phyloP scores from a whole-genome alignment of 2,329 filamentous ascomycete genomes.

The Xenoacremonium recifei region DNA sequence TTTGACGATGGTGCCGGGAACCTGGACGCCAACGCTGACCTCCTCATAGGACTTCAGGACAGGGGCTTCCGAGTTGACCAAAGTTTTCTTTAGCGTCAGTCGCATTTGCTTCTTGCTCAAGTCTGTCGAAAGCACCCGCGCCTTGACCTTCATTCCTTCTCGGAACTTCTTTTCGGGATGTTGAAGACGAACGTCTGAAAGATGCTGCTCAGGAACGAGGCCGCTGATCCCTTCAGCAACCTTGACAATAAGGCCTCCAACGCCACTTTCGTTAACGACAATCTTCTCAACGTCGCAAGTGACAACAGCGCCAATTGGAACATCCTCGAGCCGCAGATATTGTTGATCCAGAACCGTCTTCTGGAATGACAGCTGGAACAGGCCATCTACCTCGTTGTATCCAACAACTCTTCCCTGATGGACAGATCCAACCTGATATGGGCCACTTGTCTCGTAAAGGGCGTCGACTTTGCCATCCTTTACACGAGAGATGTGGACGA shows the following conservation, averaged over 20 bases:
- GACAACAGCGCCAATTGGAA: conserved; percentile 77
- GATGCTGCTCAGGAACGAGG: conserved; percentile 83
- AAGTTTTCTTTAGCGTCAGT: conserved; percentile 89
- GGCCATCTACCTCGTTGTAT: conserved; percentile 82
- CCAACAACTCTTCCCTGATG: conserved; percentile 82
- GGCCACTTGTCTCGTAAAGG: conserved; percentile 72
- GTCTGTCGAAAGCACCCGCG: conserved; percentile 80
- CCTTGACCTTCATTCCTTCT: conserved; percentile 80
- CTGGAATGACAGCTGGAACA: conserved; percentile 84
- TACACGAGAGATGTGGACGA: conserved; percentile 91
- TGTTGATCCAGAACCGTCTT: conserved; percentile 79
- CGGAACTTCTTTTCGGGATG: conserved; percentile 96
- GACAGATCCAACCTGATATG: conserved; percentile 73
- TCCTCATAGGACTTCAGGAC: conserved; percentile 77
- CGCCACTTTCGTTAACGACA: conserved; percentile 72
- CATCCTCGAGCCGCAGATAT: conserved; percentile 88
- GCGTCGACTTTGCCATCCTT: conserved; percentile 87
- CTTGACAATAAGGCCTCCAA: conserved; percentile 78
- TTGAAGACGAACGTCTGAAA: conserved; percentile 83
- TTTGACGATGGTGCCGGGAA: conserved; percentile 83
- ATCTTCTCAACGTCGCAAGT: conserved; percentile 84
- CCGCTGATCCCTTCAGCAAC: conserved; percentile 84
- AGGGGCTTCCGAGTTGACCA: conserved; percentile 85
- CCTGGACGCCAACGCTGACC: conserved; percentile 71
- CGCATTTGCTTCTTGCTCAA: conserved; percentile 73